phyloP scores from a whole-genome alignment of 169 alveolate genomes.

The Cryptosporidium baileyi region DNA sequence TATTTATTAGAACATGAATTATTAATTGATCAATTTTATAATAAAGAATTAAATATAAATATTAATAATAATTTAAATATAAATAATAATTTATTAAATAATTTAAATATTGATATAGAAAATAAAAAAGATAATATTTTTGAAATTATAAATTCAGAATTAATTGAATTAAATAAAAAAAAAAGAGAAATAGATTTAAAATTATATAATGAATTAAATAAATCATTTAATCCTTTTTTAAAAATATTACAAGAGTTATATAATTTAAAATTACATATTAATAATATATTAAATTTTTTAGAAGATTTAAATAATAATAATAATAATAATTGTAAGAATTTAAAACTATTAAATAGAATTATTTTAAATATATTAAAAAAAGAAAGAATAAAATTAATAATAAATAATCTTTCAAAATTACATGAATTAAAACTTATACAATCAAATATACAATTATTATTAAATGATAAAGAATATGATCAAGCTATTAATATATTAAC shows the following conservation, averaged over 20 bases:
- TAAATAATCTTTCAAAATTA: neutral
- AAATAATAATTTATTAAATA: neutral
- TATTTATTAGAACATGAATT: too few relatives aligned
- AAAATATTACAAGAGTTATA: neutral
- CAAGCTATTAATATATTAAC: neutral
- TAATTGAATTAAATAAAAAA: neutral
- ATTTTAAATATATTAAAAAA: neutral
- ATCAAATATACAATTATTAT: neutral
- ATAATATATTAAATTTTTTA: neutral
- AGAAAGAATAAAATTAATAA: neutral
- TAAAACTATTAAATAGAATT: neutral
- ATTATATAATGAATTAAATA: neutral
- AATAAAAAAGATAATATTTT: neutral
- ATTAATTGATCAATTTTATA: too few relatives aligned
- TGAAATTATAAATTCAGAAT: neutral
- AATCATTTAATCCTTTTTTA: constrained; percentile 23
- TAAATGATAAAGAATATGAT: constrained; percentile 18
- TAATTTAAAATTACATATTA: neutral
- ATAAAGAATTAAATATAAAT: too few relatives aligned
- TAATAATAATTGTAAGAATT: neutral
- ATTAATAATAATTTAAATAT: neutral
- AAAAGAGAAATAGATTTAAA: neutral
- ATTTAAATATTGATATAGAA: neutral
- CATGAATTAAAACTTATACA: neutral
- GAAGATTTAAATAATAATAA: neutral